Percentiles rank a stretch among this genome's conserved stretches.
Evolutionary conservation across 106 monocot species (phyloP).

Genomic region (Chionographis japonica): DNA sequence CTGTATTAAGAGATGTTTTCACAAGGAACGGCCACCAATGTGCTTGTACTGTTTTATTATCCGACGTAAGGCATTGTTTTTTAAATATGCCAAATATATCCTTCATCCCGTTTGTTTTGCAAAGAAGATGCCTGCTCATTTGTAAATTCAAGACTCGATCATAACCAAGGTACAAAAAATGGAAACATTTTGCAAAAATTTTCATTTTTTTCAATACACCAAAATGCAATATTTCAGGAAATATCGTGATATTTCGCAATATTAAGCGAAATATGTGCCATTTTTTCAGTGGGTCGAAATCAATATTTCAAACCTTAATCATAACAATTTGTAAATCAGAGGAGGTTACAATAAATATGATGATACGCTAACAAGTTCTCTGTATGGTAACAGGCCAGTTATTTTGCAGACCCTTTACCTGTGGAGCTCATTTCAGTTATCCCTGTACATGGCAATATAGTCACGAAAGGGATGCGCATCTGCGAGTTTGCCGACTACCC

Average conservation of each 20-base stretch:
- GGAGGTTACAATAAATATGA: neutral
- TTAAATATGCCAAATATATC: too few relatives aligned
- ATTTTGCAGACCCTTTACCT: conserved; percentile 55
- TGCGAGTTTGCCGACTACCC: conserved; percentile 55
- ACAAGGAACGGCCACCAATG: too few relatives aligned
- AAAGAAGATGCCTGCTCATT: too few relatives aligned
- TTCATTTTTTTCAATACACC: neutral
- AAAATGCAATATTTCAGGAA: neutral
- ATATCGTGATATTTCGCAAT: neutral
- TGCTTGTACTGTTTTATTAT: too few relatives aligned
- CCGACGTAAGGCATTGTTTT: too few relatives aligned
- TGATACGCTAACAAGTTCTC: neutral
- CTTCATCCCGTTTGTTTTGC: too few relatives aligned
- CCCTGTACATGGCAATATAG: conserved; percentile 16
- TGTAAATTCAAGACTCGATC: too few relatives aligned
- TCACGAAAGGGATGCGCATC: conserved; percentile 18
- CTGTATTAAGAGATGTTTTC: too few relatives aligned
- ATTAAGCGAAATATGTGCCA: neutral
- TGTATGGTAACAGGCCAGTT: conserved; percentile 39
- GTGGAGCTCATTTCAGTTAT: conserved; percentile 38
- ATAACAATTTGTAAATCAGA: too few relatives aligned
- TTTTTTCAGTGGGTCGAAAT: neutral
- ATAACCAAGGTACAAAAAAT: too few relatives aligned
- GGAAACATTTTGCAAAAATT: too few relatives aligned
- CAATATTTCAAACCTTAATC: too few relatives aligned